A percentile compares a stretch with the other conserved stretches of the same genome.
These are phyloP conservation scores for Euphorbia pulcherrima DNA, from an alignment of 345 rosid species.

Conservation along the genomic window DNA sequence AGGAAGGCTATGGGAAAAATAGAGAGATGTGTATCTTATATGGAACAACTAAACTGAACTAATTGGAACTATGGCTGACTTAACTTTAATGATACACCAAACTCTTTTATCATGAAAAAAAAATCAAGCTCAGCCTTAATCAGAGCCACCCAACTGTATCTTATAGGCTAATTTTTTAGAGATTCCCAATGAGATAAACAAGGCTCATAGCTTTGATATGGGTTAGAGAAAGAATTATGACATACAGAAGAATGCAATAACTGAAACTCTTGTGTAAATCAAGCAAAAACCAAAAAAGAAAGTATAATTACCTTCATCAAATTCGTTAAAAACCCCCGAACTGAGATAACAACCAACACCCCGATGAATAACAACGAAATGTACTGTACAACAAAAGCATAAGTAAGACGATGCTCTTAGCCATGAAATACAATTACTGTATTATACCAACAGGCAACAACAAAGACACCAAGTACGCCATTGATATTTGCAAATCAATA, in stretches of 20 bases:
- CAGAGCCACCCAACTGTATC: background rate
- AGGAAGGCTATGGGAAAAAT: too few species aligned
- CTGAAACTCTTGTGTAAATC: background rate
- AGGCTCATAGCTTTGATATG: background rate
- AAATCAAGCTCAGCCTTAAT: background rate
- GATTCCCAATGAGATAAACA: conserved; percentile 9
- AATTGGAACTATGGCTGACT: background rate
- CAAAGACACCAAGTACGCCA: background rate
- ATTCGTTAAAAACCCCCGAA: conserved; percentile 85
- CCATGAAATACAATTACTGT: background rate
- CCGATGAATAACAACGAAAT: conserved; percentile 90
- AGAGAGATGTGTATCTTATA: background rate
- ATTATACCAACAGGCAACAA: background rate
- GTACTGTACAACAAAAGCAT: conserved; percentile 54
- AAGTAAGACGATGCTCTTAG: conserved; percentile 19
- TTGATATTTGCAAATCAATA: background rate
- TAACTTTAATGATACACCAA: background rate
- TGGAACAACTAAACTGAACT: background rate
- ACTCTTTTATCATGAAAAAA: background rate
- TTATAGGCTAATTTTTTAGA: conserved; percentile 5
- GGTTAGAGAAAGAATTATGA: conserved; percentile 1
- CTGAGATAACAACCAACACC: conserved; percentile 82
- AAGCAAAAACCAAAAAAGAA: background rate
- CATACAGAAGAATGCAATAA: background rate
- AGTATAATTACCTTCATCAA: conserved; percentile 71